phyloP scores from a whole-genome alignment of 345 rosid genomes.

The Pseudoturritis turrita region DNA sequence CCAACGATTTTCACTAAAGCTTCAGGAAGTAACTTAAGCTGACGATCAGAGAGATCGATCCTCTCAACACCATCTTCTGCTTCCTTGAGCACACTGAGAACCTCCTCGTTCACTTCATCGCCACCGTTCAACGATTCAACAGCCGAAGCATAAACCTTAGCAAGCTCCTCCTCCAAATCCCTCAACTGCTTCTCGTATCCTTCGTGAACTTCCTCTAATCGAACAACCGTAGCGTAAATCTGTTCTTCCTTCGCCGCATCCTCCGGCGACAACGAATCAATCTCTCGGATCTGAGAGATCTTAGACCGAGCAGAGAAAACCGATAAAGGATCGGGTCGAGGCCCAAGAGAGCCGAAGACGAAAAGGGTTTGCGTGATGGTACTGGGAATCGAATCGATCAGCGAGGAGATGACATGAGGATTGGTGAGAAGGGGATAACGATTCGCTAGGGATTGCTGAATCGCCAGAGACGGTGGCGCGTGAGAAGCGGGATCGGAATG shows the following conservation, averaged over 20 bases:
- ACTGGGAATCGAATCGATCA: conserved; percentile 51
- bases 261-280: conserved; percentile 38
- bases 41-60: conserved; percentile 58
- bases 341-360: conserved; percentile 60
- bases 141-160: conserved; percentile 41
- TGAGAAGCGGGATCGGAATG: conserved; percentile 40
- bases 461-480: conserved; percentile 40
- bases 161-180: conserved; percentile 61
- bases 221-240: conserved; percentile 46
- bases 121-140: conserved; percentile 33
- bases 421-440: conserved; percentile 50
- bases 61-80: conserved; percentile 47
- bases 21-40: conserved; percentile 64
- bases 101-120: conserved; percentile 44
- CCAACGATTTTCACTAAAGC: conserved; percentile 57
- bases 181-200: conserved; percentile 53
- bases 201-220: conserved; percentile 66
- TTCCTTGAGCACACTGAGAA: conserved; percentile 41
- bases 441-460: conserved; percentile 27
- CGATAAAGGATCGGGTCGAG: conserved; percentile 62
- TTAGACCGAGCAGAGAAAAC: conserved; percentile 54
- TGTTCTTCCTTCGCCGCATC: conserved; percentile 52
- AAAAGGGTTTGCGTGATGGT: conserved; percentile 47
- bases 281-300: conserved; percentile 51
- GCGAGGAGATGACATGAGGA: conserved; percentile 45